These are phyloP conservation scores for Coniochaeta sp. DNA, from an alignment of 2,329 filamentous ascomycete genomes.

Conservation along the genomic window DNA sequence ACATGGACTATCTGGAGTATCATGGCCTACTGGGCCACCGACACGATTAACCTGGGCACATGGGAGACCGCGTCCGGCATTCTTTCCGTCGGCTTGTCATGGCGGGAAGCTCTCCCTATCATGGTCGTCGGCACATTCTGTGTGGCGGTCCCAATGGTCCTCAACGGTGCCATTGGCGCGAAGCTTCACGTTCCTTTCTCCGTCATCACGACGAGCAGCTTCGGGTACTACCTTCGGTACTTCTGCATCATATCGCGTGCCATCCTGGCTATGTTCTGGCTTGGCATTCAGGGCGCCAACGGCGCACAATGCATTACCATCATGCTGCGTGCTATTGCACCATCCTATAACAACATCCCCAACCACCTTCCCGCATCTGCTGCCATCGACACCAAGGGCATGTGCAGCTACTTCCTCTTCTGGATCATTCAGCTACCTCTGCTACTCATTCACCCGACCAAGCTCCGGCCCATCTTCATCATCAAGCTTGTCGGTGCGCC, in stretches of 20 bases:
- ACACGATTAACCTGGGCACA: conserved; percentile 17
- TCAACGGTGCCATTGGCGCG: conserved; percentile 39
- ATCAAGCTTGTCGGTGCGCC: conserved; percentile 84
- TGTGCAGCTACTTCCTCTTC: conserved; percentile 80
- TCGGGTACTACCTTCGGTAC: conserved; percentile 41
- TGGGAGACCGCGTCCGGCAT: conserved; percentile 17
- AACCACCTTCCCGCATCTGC: conserved; percentile 59
- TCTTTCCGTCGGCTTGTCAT: conserved; percentile 16
- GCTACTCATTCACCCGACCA: conserved; percentile 83
- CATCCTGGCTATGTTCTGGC: conserved; percentile 31
- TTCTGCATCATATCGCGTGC: conserved; percentile 32
- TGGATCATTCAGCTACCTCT: conserved; percentile 75
- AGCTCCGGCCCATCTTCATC: conserved; percentile 84
- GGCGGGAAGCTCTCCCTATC: conserved; percentile 38
- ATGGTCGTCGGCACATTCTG: conserved; percentile 54
- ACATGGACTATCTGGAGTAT: conserved; percentile 22
- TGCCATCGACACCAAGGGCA: conserved; percentile 68
- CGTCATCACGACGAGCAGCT: conserved; percentile 34
- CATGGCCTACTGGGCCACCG: conserved; percentile 20
- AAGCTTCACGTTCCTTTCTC: conserved; percentile 41
- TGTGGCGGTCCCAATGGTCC: conserved; percentile 44
- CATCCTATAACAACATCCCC: conserved; percentile 41
- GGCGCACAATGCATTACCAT: conserved; percentile 16
- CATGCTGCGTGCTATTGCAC: conserved; percentile 6
- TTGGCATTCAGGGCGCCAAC: conserved; percentile 39